Conservation (phyloP, 2,329 filamentous ascomycete genomes). For the Ophiostoma ips region DNA sequence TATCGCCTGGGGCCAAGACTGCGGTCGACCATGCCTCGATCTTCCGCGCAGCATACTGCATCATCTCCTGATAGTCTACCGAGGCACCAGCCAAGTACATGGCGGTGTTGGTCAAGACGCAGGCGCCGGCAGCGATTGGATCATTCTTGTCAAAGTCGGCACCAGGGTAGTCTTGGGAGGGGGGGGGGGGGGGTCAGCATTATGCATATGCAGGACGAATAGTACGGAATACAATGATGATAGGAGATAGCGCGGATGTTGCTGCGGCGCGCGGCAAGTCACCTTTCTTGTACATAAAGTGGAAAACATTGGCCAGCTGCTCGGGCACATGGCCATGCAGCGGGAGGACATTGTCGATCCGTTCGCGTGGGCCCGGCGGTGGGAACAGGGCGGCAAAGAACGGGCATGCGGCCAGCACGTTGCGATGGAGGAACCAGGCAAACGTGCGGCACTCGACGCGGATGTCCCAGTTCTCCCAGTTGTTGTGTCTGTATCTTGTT, state of each 20-base stretch:
- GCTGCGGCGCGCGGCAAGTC: no score
- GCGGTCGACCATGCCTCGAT: slow-evolving; percentile 24
- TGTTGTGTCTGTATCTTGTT: background rate
- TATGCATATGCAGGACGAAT: no score
- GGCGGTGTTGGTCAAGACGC: slow-evolving; percentile 15
- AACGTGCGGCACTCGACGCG: slow-evolving; percentile 2
- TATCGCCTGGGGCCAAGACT: background rate
- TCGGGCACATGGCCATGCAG: slow-evolving; percentile 11
- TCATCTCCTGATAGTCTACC: slow-evolving; percentile 16
- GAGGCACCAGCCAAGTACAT: slow-evolving; percentile 18
- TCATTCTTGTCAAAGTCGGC: slow-evolving; percentile 8
- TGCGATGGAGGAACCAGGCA: slow-evolving; percentile 9
- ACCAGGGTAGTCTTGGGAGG: no score
- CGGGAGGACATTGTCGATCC: slow-evolving; percentile 1
- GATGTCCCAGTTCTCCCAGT: slow-evolving; percentile 5
- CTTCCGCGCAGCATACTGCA: slow-evolving; percentile 27
- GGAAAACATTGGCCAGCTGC: slow-evolving; percentile 14
- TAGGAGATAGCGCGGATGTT: no score
- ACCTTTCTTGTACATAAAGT: slow-evolving; percentile 17
- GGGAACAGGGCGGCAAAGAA: slow-evolving; percentile 6
- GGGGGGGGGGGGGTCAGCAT: no score
- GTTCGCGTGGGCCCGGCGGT: background rate
- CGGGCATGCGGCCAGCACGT: slow-evolving; percentile 5
- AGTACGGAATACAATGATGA: no score
- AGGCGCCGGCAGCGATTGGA: slow-evolving; percentile 12